A percentile compares a stretch with the other conserved stretches of the same genome.
Conservation (phyloP, 208 protist species). For the Trypanosoma vivax region DNA sequence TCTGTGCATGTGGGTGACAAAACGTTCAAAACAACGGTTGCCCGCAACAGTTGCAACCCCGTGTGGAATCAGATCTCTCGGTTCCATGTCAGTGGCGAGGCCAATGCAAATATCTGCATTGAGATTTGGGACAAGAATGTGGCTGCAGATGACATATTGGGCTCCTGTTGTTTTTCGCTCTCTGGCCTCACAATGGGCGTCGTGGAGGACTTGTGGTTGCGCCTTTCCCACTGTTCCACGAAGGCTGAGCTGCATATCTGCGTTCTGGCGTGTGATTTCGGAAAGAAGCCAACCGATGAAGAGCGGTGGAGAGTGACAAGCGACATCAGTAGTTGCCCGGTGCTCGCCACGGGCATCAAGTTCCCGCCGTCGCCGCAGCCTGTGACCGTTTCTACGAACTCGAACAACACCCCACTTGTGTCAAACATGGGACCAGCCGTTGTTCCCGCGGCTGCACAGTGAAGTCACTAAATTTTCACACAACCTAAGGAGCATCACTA, state of each 20-base stretch:
- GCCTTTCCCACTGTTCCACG: constrained; percentile 33
- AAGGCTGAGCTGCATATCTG: constrained; percentile 52
- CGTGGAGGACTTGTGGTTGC: constrained; percentile 51
- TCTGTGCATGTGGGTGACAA: neutral
- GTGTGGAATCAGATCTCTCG: constrained; percentile 62
- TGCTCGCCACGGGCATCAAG: neutral
- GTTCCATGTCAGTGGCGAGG: constrained; percentile 56
- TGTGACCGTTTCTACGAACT: neutral
- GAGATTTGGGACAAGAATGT: constrained; percentile 64
- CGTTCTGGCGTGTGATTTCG: constrained; percentile 58
- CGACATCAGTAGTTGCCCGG: constrained; percentile 6
- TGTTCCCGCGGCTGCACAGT: neutral
- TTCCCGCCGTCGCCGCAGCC: neutral
- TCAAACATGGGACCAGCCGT: neutral
- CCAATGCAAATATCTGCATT: constrained; percentile 36
- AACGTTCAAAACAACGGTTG: constrained; percentile 23
- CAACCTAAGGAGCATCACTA: too few relatives aligned
- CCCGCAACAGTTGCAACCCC: constrained; percentile 45
- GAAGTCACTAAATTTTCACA: too few relatives aligned
- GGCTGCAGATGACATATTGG: constrained; percentile 40
- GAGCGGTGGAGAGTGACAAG: constrained; percentile 9
- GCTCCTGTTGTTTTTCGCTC: constrained; percentile 48
- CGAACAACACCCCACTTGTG: neutral
- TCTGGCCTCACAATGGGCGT: constrained; percentile 44
- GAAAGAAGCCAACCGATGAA: neutral